These are phyloP conservation scores for Syncephalastrum sp. DNA, from an alignment of 371 early-diverging fungal genomes.

Conservation along the genomic window DNA sequence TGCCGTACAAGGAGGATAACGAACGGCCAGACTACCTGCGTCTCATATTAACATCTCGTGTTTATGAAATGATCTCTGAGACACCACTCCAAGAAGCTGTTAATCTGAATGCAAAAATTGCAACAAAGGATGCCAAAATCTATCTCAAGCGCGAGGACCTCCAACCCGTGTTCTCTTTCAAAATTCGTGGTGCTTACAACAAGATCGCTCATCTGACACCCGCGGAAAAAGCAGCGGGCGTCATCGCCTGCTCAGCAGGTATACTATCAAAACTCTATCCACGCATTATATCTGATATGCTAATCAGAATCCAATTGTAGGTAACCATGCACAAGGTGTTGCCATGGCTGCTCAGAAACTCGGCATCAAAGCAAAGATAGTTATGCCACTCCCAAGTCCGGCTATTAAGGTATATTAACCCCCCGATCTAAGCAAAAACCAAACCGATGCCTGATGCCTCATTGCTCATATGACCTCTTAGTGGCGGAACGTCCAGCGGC, in stretches of 20 bases:
- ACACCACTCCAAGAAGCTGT: slow-evolving; percentile 83
- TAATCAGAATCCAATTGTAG: slow-evolving; percentile 16
- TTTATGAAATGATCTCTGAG: slow-evolving; percentile 91
- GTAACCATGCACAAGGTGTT: slow-evolving; percentile 96
- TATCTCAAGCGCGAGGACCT: slow-evolving; percentile 94
- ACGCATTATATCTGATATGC: slow-evolving; percentile 27
- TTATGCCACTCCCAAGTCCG: slow-evolving; percentile 88
- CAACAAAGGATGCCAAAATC: slow-evolving; percentile 55
- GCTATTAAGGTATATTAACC: slow-evolving; percentile 39
- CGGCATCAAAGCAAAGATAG: slow-evolving; percentile 92
- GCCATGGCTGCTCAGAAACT: slow-evolving; percentile 90
- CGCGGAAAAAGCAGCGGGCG: slow-evolving; percentile 80
- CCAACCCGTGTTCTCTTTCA: slow-evolving; percentile 97
- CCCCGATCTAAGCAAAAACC: not conserved
- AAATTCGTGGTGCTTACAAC: slow-evolving; percentile 96
- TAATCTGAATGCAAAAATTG: slow-evolving; percentile 73
- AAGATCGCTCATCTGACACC: slow-evolving; percentile 75
- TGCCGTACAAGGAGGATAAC: slow-evolving; percentile 1
- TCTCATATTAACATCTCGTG: slow-evolving; percentile 86
- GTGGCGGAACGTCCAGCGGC: slow-evolving; percentile 83
- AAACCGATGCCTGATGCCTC: not conserved
- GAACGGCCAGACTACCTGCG: slow-evolving; percentile 80
- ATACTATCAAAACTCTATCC: slow-evolving; percentile 1
- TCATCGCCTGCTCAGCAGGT: slow-evolving; percentile 95
- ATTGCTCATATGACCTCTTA: slow-evolving; percentile 50